A percentile compares a stretch with the other conserved stretches of the same genome.
These are phyloP conservation scores for Kickxella alabastrina DNA, from an alignment of 192 early-diverging fungal genomes.

Conservation along the genomic window DNA sequence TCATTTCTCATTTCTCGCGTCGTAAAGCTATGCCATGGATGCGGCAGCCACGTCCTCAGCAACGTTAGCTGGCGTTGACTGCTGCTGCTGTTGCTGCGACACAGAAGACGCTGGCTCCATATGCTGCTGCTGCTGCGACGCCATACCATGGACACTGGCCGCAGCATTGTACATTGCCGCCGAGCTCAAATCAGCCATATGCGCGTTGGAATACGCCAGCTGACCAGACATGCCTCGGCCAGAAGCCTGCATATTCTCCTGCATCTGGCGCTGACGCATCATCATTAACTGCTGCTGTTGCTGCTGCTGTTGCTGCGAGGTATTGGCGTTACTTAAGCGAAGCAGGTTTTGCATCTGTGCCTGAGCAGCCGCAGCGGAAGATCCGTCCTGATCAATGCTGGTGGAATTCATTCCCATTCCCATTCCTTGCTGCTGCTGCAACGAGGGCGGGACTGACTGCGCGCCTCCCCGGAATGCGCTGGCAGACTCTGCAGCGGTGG, in stretches of 20 bases:
- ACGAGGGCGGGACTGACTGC: conserved; percentile 26
- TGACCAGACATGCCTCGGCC: background rate
- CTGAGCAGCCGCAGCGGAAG: conserved; percentile 13
- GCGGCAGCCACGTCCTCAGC: conserved; percentile 41
- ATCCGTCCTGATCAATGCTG: conserved; percentile 7
- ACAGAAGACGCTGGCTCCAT: background rate
- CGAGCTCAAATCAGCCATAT: background rate
- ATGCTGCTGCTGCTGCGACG: too few species aligned
- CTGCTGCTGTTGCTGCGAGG: conserved; percentile 15
- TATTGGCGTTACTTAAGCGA: conserved; percentile 10
- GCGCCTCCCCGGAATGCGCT: conserved; percentile 17
- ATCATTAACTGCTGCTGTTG: conserved; percentile 28
- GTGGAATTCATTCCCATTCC: background rate
- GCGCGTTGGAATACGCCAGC: background rate
- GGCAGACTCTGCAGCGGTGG: conserved; percentile 13
- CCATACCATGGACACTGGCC: too few species aligned
- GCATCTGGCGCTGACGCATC: conserved; percentile 28
- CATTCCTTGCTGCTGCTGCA: conserved; percentile 10
- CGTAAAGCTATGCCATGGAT: conserved; percentile 17
- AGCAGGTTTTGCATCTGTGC: conserved; percentile 24
- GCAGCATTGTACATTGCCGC: too few species aligned
- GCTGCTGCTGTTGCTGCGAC: conserved; percentile 2
- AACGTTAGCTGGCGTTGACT: conserved; percentile 14
- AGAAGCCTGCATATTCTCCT: conserved; percentile 19
- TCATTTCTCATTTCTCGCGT: too few species aligned